These are phyloP conservation scores for Saturnispora quitensis DNA, from an alignment of 805 yeast species.

Conservation along the genomic window DNA sequence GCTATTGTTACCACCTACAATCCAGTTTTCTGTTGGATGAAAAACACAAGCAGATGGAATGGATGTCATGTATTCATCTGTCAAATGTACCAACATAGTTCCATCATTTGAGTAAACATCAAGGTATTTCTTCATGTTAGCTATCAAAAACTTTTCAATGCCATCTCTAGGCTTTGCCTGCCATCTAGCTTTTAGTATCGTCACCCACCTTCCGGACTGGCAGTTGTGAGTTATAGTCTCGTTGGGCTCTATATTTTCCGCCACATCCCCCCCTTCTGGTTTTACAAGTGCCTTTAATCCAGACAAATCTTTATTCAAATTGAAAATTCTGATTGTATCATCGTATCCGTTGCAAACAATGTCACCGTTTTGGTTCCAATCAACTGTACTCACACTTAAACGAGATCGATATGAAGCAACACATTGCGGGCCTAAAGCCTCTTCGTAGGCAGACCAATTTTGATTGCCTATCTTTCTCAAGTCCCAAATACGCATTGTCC, in stretches of 20 bases:
- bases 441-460: constrained; percentile 52
- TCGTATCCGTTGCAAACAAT: constrained; percentile 93
- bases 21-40: constrained; percentile 85
- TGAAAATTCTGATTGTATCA: constrained; percentile 69
- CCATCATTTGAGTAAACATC: constrained; percentile 80
- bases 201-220: constrained; percentile 96
- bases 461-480: constrained; percentile 43
- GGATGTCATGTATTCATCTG: constrained; percentile 54
- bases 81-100: constrained; percentile 65
- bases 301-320: constrained; percentile 30
- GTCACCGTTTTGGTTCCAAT: constrained; percentile 62
- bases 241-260: constrained; percentile 45
- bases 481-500: constrained; percentile 85
- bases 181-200: constrained; percentile 84
- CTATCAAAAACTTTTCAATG: constrained; percentile 78
- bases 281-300: constrained; percentile 12
- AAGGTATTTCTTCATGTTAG: constrained; percentile 81
- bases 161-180: constrained; percentile 64
- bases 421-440: constrained; percentile 37
- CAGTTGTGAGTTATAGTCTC: constrained; percentile 77
- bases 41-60: constrained; percentile 86
- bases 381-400: constrained; percentile 74
- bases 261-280: constrained; percentile 21
- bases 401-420: constrained; percentile 62
- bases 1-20: constrained; percentile 89